Evolutionary conservation across 2,329 filamentous ascomycete species (phyloP).

Genomic region (Aspergillus japonicus): DNA sequence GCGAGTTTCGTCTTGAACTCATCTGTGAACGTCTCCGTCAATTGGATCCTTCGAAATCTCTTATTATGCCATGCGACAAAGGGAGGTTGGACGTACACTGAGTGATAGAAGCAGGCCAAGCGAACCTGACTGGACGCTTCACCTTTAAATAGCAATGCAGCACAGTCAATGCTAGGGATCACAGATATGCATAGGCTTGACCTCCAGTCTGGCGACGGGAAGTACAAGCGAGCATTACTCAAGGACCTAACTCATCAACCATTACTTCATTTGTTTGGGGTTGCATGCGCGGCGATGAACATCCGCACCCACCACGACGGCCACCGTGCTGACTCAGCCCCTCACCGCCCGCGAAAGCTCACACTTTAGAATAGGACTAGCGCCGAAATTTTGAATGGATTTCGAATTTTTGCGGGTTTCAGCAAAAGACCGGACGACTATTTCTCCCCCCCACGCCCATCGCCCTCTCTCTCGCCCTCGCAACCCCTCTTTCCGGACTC

Average conservation of each 20-base stretch:
- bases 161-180: neutral
- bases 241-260: neutral
- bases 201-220: neutral
- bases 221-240: constrained; percentile 9
- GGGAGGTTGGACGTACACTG: neutral
- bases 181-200: neutral
- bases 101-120: neutral
- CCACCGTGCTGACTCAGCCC: constrained; percentile 24
- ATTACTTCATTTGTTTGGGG: constrained; percentile 20
- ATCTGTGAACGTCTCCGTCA: constrained; percentile 27
- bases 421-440: constrained; percentile 14
- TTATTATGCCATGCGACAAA: neutral
- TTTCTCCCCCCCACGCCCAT: constrained; percentile 23
- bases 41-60: neutral
- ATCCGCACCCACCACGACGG: constrained; percentile 12
- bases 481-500: constrained; percentile 10
- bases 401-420: constrained; percentile 28
- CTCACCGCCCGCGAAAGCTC: constrained; percentile 22
- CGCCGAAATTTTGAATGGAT: constrained; percentile 38
- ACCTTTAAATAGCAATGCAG: neutral
- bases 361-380: constrained; percentile 29
- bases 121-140: neutral
- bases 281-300: constrained; percentile 5
- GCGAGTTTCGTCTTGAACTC: constrained; percentile 45
- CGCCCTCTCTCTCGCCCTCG: constrained; percentile 15